Evolutionary conservation across 1,139 yeast species (phyloP), one percentile per base, ranked within the genome.

Genomic region (Lodderomyces parapsilosis): DNA sequence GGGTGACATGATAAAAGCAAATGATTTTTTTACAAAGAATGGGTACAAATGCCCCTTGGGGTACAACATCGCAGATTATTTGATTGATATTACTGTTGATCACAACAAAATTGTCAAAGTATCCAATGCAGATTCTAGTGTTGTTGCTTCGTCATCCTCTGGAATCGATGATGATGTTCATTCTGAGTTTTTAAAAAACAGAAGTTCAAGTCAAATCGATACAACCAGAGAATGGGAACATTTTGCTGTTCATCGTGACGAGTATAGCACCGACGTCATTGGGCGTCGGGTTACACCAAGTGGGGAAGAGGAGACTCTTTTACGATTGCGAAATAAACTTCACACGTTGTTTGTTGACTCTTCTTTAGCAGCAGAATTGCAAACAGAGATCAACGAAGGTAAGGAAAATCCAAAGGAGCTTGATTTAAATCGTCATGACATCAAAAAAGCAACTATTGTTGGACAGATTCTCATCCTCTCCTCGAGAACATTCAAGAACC

Each of bases 171-270:
- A 57, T 22, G 72, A 68, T 41, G 53, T 66, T 8, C 81, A 78
- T 45, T 67, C 65, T 10, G 52, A 60, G n/a, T 68, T 71, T 49
- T 54, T 65, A 41, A 47, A 55, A 17, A 46, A 40, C 30, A 45
- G 63, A 17, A 57, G 66, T 20, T 59, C 63, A 10, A 65, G 66
- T 7, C 76, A 72, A 14, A 71, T 75, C 31, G 80, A 82, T 51
- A 76, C 86, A 4, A 86, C 91, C 7, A 71, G 83, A 31, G 96
- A 88, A 63, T 90, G 97, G 96, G 90, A 82, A 43, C 96, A 88
- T 62, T 81, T 73, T 59, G 96, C 96, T 0, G 78, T 78, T n/a
- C 96, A 89, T 58, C 71, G 96, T 43, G 91, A 86, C 53, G 95
- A 86, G 49, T 73, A 75, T 45, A 62, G 58, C 33, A 52, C 52